Evolutionary conservation across 2,329 filamentous ascomycete genomes (phyloP), one percentile per base, ranked within the genome.

Genomic region (Penicillium expansum): DNA sequence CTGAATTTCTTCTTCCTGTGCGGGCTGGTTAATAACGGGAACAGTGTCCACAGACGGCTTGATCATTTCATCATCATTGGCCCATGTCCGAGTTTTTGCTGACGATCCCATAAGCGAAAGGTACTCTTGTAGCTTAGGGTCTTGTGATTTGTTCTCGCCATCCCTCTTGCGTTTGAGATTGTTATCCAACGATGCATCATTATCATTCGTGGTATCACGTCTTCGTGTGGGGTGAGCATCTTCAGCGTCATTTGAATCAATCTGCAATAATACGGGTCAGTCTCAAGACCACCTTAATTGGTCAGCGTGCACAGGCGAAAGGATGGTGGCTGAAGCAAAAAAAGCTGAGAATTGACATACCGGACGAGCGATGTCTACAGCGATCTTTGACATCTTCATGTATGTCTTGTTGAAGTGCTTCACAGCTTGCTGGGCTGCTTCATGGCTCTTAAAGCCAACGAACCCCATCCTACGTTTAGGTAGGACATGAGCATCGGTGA

Each of bases 371-470:
- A 94, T 79, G 78, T 97, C 92, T 60, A 97, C 94, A 30, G 83
- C 83, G 68, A 99, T 92, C 79, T 88, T 95, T 56, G 92, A 96
- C 90, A 97, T 94, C 67, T 92, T 91, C 68, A 99, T 91, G 76
- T 92, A 99, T 62, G 92, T 88, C 73, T 86, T 91, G 80, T 99
- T 92, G 82, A 97, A 97, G 79, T 96, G 96, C 75, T 90, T 92
- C 72, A 95, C 89, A 43, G 94, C 93, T 70, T 87, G 85, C 56
- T 84, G 80, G 55, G 94, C 94, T 71, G 91, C 88, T 60, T 93
- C 86, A 14, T 89, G 80, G 50, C 85, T 90, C 77, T 90, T 92
- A 81, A 93, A 97, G 61, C 94, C 94, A 58, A 99, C 86, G 82
- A 96, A 99, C 67, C 92, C 94, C 75, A 99, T 97, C 66, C 92